Conservation (phyloP, 371 early-diverging fungal genomes). For the Syncephalis fuscata region DNA sequence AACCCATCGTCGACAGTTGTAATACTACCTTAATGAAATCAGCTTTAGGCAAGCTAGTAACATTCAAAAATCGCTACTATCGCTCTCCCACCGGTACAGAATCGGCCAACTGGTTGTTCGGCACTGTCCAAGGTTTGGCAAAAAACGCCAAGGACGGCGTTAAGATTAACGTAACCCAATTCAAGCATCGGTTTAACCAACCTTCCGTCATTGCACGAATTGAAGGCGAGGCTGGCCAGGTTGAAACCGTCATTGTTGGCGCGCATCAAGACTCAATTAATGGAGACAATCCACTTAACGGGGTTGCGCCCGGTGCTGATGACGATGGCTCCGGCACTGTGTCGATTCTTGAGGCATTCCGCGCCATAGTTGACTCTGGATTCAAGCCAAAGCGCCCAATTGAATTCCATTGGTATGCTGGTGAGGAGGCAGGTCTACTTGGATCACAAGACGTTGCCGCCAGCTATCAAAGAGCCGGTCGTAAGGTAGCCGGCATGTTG, state of each 20-base stretch:
- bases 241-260: slow-evolving; percentile 60
- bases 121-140: slow-evolving; percentile 32
- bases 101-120: slow-evolving; percentile 48
- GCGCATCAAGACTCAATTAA: slow-evolving; percentile 90
- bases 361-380: slow-evolving; percentile 40
- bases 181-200: slow-evolving; percentile 54
- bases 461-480: slow-evolving; percentile 33
- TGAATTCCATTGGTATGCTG: slow-evolving; percentile 94
- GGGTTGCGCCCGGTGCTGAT: slow-evolving; percentile 68
- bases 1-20: slow-evolving; percentile 31
- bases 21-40: slow-evolving; percentile 39
- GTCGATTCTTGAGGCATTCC: slow-evolving; percentile 76
- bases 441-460: slow-evolving; percentile 76
- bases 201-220: slow-evolving; percentile 46
- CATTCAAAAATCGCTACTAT: slow-evolving; percentile 83
- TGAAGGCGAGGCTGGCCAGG: slow-evolving; percentile 31
- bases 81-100: slow-evolving; percentile 48
- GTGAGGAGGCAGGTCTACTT: slow-evolving; percentile 72
- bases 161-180: slow-evolving; percentile 53
- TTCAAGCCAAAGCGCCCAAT: slow-evolving; percentile 74
- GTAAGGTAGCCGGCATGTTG: slow-evolving; percentile 54
- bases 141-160: slow-evolving; percentile 14
- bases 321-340: slow-evolving; percentile 85
- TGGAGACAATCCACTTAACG: slow-evolving; percentile 59
- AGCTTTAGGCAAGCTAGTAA: slow-evolving; percentile 47